Percentiles rank a stretch among this genome's conserved stretches.
Conservation (phyloP, 2,329 filamentous ascomycete genomes). For the Penicillium expansum region DNA sequence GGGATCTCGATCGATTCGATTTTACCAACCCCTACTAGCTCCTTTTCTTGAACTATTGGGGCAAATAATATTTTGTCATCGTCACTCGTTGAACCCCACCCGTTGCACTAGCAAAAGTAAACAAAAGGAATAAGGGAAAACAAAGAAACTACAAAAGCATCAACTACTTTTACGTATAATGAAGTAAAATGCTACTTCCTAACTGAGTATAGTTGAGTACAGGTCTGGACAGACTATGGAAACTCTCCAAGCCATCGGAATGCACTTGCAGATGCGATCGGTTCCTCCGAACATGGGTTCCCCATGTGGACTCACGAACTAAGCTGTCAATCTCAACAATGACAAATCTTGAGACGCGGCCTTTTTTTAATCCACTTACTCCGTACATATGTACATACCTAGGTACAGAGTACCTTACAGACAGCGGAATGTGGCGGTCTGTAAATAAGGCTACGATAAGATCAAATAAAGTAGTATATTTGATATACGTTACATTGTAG, state of each 20-base stretch:
- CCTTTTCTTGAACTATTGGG: not conserved
- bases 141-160: not conserved
- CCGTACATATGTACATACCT: not conserved
- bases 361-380: not conserved
- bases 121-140: no score
- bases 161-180: not conserved
- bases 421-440: constrained; percentile 6
- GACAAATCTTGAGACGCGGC: constrained; percentile 22
- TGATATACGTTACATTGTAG: not conserved
- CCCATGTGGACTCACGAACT: not conserved
- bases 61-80: not conserved
- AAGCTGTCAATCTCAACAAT: constrained; percentile 4
- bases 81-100: no score
- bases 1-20: constrained; percentile 13
- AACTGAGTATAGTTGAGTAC: not conserved
- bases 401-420: not conserved
- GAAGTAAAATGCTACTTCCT: not conserved
- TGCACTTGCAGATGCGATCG: not conserved
- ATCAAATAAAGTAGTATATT: not conserved
- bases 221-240: not conserved
- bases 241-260: not conserved
- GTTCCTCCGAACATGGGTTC: constrained; percentile 9
- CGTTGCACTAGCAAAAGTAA: no score
- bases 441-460: not conserved
- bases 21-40: constrained; percentile 17